Evolutionary conservation across 164 flowering plant genomes (phyloP).

Genomic region (Protea cynaroides): DNA sequence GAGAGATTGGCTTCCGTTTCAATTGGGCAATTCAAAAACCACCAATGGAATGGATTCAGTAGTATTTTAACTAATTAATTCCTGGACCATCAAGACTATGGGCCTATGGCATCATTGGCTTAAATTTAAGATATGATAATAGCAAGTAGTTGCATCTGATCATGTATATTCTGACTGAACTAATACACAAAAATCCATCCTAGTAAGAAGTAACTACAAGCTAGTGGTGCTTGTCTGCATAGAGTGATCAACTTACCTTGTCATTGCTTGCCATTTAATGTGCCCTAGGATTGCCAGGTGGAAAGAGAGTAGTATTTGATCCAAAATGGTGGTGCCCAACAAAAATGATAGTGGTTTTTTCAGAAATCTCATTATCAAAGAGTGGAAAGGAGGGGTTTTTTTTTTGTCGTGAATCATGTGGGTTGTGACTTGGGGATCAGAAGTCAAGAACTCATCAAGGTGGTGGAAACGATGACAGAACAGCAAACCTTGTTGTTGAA

Average conservation of each 20-base stretch:
- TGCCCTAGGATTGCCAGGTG: slow-evolving; percentile 14
- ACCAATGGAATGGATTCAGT: too few species aligned
- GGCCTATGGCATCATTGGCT: too few species aligned
- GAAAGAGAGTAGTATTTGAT: slow-evolving; percentile 29
- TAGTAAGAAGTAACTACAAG: not conserved
- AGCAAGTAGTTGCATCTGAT: too few species aligned
- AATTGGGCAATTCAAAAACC: too few species aligned
- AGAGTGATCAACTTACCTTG: slow-evolving; percentile 4
- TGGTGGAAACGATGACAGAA: slow-evolving; percentile 7
- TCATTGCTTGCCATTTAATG: slow-evolving; percentile 16
- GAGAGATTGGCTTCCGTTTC: too few species aligned
- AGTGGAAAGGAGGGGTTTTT: slow-evolving; percentile 29
- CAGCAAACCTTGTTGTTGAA: slow-evolving; percentile 36
- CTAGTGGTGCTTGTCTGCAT: slow-evolving; percentile 1
- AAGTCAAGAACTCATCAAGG: not conserved
- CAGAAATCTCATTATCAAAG: slow-evolving; percentile 45
- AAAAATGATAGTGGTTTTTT: slow-evolving; percentile 20
- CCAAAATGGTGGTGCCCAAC: slow-evolving; percentile 21
- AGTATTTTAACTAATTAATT: too few species aligned
- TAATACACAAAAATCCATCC: too few species aligned
- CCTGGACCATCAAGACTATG: too few species aligned
- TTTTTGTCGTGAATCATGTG: slow-evolving; percentile 50
- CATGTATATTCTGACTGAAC: too few species aligned
- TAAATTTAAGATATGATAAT: too few species aligned
- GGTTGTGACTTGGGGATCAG: slow-evolving; percentile 21